A percentile compares a stretch with the other conserved stretches of the same genome.
These are phyloP conservation scores for Fusarium subglutinans DNA, from an alignment of 2,329 filamentous ascomycete genomes.

Conservation along the genomic window DNA sequence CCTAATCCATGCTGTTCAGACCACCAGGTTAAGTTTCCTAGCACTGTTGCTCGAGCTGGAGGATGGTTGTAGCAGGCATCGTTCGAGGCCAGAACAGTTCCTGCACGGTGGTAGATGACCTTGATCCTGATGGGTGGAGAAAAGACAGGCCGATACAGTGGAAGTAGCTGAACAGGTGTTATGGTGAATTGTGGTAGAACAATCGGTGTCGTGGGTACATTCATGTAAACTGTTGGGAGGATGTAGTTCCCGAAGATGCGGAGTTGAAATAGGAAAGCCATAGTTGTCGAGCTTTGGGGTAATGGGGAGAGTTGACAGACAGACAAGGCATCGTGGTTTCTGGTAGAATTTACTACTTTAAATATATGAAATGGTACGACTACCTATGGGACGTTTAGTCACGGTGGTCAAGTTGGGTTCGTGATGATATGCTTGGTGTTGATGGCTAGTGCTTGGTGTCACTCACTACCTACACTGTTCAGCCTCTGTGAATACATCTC, in stretches of 20 bases:
- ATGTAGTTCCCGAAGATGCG: slow-evolving; percentile 34
- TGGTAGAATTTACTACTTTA: not conserved
- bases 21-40: slow-evolving; percentile 25
- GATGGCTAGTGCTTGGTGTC: not conserved
- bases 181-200: not conserved
- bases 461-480: not conserved
- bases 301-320: not conserved
- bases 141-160: not conserved
- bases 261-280: slow-evolving; percentile 42
- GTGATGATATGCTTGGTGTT: slow-evolving; percentile 20
- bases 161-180: not conserved
- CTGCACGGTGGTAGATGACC: slow-evolving; percentile 31
- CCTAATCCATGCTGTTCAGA: slow-evolving; percentile 18
- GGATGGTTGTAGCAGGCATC: slow-evolving; percentile 24
- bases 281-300: slow-evolving; percentile 3
- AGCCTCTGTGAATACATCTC: not conserved
- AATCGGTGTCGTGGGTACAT: not conserved
- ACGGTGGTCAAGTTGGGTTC: not conserved
- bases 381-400: not conserved
- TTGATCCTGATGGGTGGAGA: slow-evolving; percentile 20
- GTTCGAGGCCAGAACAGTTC: slow-evolving; percentile 18
- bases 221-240: not conserved
- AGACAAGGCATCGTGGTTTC: not conserved
- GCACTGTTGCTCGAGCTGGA: slow-evolving; percentile 25
- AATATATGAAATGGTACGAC: not conserved